Evolutionary conservation across 805 yeast genomes (phyloP).

Genomic region (Metschnikowia rubicola): DNA sequence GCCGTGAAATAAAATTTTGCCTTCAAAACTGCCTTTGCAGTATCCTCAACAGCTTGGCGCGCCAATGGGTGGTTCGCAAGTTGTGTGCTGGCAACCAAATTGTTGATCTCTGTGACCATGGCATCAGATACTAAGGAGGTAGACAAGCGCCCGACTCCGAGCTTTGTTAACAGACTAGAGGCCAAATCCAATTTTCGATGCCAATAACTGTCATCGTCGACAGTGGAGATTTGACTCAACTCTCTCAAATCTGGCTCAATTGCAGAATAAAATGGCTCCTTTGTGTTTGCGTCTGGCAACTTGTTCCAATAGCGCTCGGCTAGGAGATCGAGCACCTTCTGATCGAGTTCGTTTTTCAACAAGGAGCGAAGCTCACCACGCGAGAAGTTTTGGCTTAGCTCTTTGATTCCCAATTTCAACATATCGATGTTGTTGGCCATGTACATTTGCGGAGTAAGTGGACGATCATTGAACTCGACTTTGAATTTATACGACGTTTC

Average conservation of each 20-base stretch:
- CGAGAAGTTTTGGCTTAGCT: slow-evolving; percentile 77
- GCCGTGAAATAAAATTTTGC: slow-evolving; percentile 86
- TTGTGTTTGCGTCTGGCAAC: slow-evolving; percentile 32
- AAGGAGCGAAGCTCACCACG: slow-evolving; percentile 77
- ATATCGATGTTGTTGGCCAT: slow-evolving; percentile 88
- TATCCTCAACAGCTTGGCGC: slow-evolving; percentile 73
- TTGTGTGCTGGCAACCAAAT: slow-evolving; percentile 69
- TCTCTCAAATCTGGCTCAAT: slow-evolving; percentile 52
- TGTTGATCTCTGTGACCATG: slow-evolving; percentile 70
- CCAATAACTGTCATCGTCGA: slow-evolving; percentile 78
- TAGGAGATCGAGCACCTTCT: slow-evolving; percentile 76
- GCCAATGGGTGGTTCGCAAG: slow-evolving; percentile 86
- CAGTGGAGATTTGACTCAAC: slow-evolving; percentile 46
- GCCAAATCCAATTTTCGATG: slow-evolving; percentile 80
- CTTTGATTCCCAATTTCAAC: slow-evolving; percentile 81
- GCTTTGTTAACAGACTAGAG: slow-evolving; percentile 78
- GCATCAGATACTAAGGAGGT: slow-evolving; percentile 81
- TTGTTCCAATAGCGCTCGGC: slow-evolving; percentile 93
- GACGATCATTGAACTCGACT: slow-evolving; percentile 94
- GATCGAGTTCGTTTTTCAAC: slow-evolving; percentile 82
- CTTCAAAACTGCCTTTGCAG: slow-evolving; percentile 76
- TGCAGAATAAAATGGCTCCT: slow-evolving; percentile 12
- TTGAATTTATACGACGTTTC: slow-evolving; percentile 90
- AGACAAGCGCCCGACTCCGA: slow-evolving; percentile 90
- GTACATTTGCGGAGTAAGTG: slow-evolving; percentile 89